Conservation (phyloP, 768 basidiomycete genomes). For the Auricularia sp. region DNA sequence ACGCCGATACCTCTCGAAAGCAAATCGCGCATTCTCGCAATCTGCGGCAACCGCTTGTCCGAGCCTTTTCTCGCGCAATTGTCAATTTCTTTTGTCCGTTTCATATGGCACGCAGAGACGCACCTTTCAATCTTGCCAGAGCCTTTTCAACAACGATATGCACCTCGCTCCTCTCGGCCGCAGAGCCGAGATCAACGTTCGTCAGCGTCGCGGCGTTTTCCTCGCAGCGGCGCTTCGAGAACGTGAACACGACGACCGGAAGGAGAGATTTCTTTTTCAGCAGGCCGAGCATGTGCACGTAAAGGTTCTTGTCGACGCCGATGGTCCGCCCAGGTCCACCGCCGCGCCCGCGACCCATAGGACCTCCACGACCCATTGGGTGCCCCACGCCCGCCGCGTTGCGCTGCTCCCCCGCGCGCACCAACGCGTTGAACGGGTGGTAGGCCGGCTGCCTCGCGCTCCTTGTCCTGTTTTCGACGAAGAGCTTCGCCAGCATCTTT, state of each 20-base stretch:
- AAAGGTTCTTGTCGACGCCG: conserved; percentile 78
- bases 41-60: conserved; percentile 89
- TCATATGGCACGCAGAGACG: conserved; percentile 6
- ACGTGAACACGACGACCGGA: conserved; percentile 92
- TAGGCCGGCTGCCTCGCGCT: conserved; percentile 89
- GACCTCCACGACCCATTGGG: conserved; percentile 24
- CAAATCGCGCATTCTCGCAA: conserved; percentile 78
- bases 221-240: conserved; percentile 95
- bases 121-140: conserved; percentile 81
- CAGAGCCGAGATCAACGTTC: conserved; percentile 77
- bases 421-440: conserved; percentile 78
- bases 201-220: conserved; percentile 87
- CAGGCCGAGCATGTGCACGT: conserved; percentile 82
- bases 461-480: conserved; percentile 93
- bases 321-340: conserved; percentile 41
- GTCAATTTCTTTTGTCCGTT: neutral
- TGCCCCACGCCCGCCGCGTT: conserved; percentile 24
- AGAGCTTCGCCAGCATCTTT: conserved; percentile 84
- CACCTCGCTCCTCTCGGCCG: conserved; percentile 93
- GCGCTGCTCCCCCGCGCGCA: conserved; percentile 56
- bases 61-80: conserved; percentile 41
- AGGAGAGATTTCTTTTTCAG: conserved; percentile 78
- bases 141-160: conserved; percentile 92
- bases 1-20: conserved; percentile 91
- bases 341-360: conserved; percentile 28